phyloP scores from a whole-genome alignment of 192 early-diverging fungal species.

The Geosiphon pyriformis region DNA sequence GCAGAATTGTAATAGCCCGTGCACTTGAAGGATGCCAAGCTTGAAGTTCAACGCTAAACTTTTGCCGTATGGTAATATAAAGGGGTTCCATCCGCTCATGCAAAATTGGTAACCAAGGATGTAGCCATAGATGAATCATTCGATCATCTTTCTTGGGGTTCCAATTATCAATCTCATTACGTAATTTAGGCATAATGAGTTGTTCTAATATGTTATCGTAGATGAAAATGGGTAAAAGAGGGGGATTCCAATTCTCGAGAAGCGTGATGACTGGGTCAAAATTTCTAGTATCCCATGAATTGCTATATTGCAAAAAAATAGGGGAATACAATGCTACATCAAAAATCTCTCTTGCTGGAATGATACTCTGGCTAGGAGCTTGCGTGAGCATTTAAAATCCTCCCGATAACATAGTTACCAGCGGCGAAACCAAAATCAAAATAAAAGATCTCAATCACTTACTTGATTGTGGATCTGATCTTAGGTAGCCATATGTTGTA shows the following conservation, averaged over 20 bases:
- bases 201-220: constrained; percentile 71
- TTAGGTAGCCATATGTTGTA: constrained; percentile 73
- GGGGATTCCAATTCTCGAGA: constrained; percentile 63
- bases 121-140: constrained; percentile 72
- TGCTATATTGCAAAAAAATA: constrained; percentile 38
- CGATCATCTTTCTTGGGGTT: constrained; percentile 46
- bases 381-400: too few species aligned
- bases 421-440: too few species aligned
- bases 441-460: too few species aligned
- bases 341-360: too few species aligned
- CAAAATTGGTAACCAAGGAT: constrained; percentile 74
- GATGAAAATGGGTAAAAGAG: constrained; percentile 66
- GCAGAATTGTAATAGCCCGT: constrained; percentile 41
- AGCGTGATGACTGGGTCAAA: constrained; percentile 64
- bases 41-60: constrained; percentile 46
- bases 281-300: constrained; percentile 62
- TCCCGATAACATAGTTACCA: too few species aligned
- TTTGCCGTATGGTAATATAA: constrained; percentile 54
- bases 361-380: too few species aligned
- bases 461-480: constrained; percentile 74
- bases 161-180: constrained; percentile 56
- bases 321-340: too few species aligned
- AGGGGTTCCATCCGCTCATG: constrained; percentile 47
- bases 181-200: constrained; percentile 75
- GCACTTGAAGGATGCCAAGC: constrained; percentile 65